A percentile compares a stretch with the other conserved stretches of the same genome.
Conservation (phyloP, 208 protist genomes). For the Trypanosoma brucei region DNA sequence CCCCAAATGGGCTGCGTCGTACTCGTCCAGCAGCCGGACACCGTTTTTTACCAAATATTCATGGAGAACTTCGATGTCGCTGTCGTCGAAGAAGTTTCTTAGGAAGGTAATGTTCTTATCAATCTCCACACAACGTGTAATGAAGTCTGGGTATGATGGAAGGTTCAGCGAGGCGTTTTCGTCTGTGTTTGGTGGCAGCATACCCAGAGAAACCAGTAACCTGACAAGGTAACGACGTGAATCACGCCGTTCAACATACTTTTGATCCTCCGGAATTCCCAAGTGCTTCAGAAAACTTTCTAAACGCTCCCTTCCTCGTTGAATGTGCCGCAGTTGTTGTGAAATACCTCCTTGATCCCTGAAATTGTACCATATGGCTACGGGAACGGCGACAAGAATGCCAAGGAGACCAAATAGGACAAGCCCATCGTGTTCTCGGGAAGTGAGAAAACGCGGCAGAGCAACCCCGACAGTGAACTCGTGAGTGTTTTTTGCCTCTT, state of each 20-base stretch:
- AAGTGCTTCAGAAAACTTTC: constrained; percentile 75
- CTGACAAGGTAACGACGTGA: constrained; percentile 46
- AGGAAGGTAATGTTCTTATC: constrained; percentile 64
- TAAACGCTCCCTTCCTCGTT: constrained; percentile 79
- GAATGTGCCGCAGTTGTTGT: constrained; percentile 58
- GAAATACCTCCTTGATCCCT: constrained; percentile 64
- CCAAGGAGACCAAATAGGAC: constrained; percentile 82
- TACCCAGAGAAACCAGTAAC: constrained; percentile 45
- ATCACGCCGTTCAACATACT: constrained; percentile 58
- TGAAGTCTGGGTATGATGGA: constrained; percentile 73
- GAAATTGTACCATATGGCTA: constrained; percentile 81
- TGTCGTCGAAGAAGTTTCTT: constrained; percentile 44
- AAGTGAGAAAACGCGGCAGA: constrained; percentile 82
- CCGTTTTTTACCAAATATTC: constrained; percentile 62
- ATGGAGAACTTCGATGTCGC: constrained; percentile 40
- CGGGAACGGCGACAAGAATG: constrained; percentile 62
- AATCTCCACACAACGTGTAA: constrained; percentile 69
- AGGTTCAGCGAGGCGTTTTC: constrained; percentile 61
- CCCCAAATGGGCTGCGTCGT: constrained; percentile 32
- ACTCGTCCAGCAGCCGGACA: constrained; percentile 56
- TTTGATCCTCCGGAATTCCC: constrained; percentile 71
- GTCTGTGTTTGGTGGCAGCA: constrained; percentile 54
- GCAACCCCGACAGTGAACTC: constrained; percentile 83
- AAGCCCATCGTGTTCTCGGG: constrained; percentile 82
- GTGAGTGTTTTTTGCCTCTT: constrained; percentile 66